These are phyloP conservation scores for Wickerhamiella parazyma DNA, from an alignment of 805 yeast genomes.

Conservation along the genomic window DNA sequence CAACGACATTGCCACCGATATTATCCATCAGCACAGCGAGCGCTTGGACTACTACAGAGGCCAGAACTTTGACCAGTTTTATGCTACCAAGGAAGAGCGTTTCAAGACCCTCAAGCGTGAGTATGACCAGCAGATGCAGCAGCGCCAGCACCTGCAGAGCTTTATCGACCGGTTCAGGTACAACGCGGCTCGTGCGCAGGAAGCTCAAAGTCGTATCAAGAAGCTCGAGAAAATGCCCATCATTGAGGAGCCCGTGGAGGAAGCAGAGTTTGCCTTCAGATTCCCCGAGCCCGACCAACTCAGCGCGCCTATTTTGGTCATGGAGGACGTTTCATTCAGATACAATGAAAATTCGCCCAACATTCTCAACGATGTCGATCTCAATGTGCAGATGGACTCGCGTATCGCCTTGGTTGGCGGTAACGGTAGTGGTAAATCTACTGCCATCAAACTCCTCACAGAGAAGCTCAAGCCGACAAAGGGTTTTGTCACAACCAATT, in stretches of 20 bases:
- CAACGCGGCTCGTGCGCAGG: constrained; percentile 94
- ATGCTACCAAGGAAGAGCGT: constrained; percentile 89
- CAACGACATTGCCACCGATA: constrained; percentile 97
- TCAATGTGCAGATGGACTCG: constrained; percentile 86
- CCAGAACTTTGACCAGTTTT: constrained; percentile 83
- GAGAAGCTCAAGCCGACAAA: constrained; percentile 57
- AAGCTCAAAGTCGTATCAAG: constrained; percentile 96
- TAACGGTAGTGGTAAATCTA: constrained; percentile 98
- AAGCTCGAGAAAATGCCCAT: constrained; percentile 89
- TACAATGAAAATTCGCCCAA: constrained; percentile 42
- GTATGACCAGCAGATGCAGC: constrained; percentile 95
- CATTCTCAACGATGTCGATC: constrained; percentile 59
- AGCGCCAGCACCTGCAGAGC: constrained; percentile 81
- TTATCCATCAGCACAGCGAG: constrained; percentile 94
- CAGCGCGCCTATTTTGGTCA: constrained; percentile 86
- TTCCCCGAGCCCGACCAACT: constrained; percentile 92
- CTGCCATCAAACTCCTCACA: constrained; percentile 74
- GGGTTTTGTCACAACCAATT: constrained; percentile 72
- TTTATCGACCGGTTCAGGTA: constrained; percentile 94
- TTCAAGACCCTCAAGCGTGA: constrained; percentile 85
- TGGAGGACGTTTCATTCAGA: constrained; percentile 78
- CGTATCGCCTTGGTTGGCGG: constrained; percentile 97
- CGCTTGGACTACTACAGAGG: constrained; percentile 87
- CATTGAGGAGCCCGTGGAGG: constrained; percentile 90
- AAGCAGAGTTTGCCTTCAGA: constrained; percentile 65